Evolutionary conservation across 2,329 filamentous ascomycete species (phyloP).

Genomic region (Camptophora hylomeconis): DNA sequence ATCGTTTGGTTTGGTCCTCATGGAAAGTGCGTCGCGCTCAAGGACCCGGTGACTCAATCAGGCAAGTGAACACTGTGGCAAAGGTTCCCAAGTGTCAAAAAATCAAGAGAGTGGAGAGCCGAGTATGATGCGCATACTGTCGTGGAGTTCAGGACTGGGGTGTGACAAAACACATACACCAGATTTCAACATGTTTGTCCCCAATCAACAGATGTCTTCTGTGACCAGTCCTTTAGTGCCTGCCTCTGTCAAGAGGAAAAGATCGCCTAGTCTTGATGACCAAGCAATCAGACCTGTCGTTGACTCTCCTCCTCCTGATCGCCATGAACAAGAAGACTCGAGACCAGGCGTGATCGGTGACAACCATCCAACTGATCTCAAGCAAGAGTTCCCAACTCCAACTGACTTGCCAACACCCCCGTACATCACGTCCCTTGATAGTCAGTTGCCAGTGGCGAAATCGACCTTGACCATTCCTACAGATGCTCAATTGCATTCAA

Average conservation of each 20-base stretch:
- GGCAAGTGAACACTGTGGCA: conserved; percentile 1
- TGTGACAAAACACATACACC: conserved; percentile 32
- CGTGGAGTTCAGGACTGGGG: conserved; percentile 33
- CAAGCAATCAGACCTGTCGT: conserved; percentile 5
- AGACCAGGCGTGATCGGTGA: conserved; percentile 9
- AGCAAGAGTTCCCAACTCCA: no score
- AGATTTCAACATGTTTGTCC: conserved; percentile 31
- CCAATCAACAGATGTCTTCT: conserved; percentile 19
- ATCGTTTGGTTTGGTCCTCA: no score
- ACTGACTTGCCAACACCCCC: conserved; percentile 9
- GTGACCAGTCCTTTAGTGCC: conserved; percentile 5
- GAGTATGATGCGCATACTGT: conserved; percentile 34
- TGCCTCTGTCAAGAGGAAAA: conserved; percentile 43
- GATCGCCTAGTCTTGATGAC: conserved; percentile 21
- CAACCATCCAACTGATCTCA: neutral
- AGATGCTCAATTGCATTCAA: conserved; percentile 21
- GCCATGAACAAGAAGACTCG: conserved; percentile 5
- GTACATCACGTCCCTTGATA: conserved; percentile 5
- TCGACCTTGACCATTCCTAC: conserved; percentile 16
- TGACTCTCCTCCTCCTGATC: conserved; percentile 2
- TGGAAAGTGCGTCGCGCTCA: neutral
- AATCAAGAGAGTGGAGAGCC: conserved; percentile 1
- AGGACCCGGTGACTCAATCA: conserved; percentile 6
- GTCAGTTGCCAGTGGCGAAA: conserved; percentile 12
- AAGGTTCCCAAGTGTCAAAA: neutral